phyloP scores from a whole-genome alignment of 2,329 filamentous ascomycete genomes.

The Fonsecaea pugnacius region DNA sequence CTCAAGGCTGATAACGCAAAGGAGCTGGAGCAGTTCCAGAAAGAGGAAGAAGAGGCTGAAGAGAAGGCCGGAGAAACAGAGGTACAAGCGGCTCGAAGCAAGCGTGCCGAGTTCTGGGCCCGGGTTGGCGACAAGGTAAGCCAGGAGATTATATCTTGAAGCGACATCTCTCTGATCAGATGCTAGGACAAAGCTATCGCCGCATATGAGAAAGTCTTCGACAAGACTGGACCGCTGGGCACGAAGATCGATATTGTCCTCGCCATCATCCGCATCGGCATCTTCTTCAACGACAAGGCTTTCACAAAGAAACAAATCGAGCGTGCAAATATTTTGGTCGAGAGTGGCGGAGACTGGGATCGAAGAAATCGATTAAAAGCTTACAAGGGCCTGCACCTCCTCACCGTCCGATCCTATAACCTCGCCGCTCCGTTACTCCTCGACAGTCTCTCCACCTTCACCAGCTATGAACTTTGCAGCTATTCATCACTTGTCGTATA shows the following conservation, averaged over 20 bases:
- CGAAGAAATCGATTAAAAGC: slow-evolving; percentile 97
- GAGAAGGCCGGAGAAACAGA: slow-evolving; percentile 97
- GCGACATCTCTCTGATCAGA: not conserved
- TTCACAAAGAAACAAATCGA: slow-evolving; percentile 94
- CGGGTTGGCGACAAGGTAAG: slow-evolving; percentile 90
- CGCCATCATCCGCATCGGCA: slow-evolving; percentile 90
- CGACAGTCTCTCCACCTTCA: slow-evolving; percentile 97
- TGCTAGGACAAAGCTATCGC: slow-evolving; percentile 87
- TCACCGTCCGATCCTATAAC: slow-evolving; percentile 89
- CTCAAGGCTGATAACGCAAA: slow-evolving; percentile 77
- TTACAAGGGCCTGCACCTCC: slow-evolving; percentile 91
- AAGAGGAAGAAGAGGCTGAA: slow-evolving; percentile 88
- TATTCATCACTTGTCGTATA: slow-evolving; percentile 96
- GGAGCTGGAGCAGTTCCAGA: slow-evolving; percentile 76
- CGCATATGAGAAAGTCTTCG: slow-evolving; percentile 88
- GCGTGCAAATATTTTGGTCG: slow-evolving; percentile 84
- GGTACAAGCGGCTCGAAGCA: slow-evolving; percentile 87
- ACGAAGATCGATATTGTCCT: slow-evolving; percentile 97
- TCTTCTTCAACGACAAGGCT: slow-evolving; percentile 93
- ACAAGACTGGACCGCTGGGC: slow-evolving; percentile 95
- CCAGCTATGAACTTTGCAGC: slow-evolving; percentile 96
- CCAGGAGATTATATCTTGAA: not conserved
- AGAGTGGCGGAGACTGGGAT: slow-evolving; percentile 97
- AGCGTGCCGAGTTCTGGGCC: slow-evolving; percentile 95
- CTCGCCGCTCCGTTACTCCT: slow-evolving; percentile 89